Evolutionary conservation across 768 basidiomycete genomes (phyloP), one percentile per base, ranked within the genome.

Genomic region (Candolleomyces eurysporus): DNA sequence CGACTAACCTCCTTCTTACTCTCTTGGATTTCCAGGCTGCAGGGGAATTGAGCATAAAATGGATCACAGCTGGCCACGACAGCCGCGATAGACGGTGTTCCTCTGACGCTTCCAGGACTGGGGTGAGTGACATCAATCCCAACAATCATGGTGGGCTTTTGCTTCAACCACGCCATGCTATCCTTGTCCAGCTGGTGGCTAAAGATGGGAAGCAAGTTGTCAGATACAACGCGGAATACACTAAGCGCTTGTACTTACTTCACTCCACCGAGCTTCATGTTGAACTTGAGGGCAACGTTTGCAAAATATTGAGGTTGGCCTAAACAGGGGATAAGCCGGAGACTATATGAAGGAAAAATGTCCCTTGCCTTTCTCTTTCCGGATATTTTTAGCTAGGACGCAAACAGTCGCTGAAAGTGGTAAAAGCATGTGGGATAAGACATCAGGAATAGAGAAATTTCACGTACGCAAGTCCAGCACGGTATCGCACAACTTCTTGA

Each of bases 61-160:
- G 62, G 58, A 66, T 94, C 92, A 26, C 82, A 76, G 63, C 86
- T 93, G 1, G 87, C 92, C 5, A 93, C 92, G n/a, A 93, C 90
- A 5, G 91, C 92, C 0, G 91, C 91, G 61, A 94, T 88, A 0
- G 90, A 91, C 14, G 91, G 92, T 0, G 89, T 89, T 5, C 90
- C 91, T 21, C 79, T 82, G 63, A 85, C 79, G 60, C 88, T 90
- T 2, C 88, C 87, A 5, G 85, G 86, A 19, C 91, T 88, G 21
- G 91, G 91, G 72, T 94, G 91, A 1, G 90, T 92, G 22, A 91
- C 89, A 67, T 83, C 91, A 67, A 92, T 91, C 1, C 92, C 92
- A 11, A 94, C 84, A 19, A 94, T 67, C 89, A 94, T 94, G 5
- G 92, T 93, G 19, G 82, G 82, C 61, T 69, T 72, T 68, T 79